phyloP scores from a whole-genome alignment of 2,329 filamentous ascomycete species.

The Amauroascus verrucosus region DNA sequence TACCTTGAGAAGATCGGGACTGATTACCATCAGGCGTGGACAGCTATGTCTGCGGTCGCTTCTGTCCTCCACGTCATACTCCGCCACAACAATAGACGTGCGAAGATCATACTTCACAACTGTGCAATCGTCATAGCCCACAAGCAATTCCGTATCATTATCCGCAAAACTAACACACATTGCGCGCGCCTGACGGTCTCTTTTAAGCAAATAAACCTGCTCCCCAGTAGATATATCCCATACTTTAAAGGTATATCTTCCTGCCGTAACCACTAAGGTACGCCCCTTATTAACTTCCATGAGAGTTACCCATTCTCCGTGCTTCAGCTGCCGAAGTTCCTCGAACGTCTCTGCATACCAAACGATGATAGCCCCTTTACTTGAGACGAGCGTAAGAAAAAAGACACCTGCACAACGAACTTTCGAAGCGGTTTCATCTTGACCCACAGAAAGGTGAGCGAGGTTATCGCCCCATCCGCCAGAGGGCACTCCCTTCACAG shows the following conservation, averaged over 20 bases:
- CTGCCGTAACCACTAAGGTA: slow-evolving; percentile 17
- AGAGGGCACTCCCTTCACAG: slow-evolving; percentile 16
- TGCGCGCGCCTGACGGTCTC: slow-evolving; percentile 11
- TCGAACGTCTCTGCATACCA: slow-evolving; percentile 21
- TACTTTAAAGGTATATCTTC: slow-evolving; percentile 16
- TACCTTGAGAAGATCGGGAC: slow-evolving; percentile 14
- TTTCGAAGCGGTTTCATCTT: slow-evolving; percentile 11
- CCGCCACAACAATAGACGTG: not conserved
- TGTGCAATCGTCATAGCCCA: slow-evolving; percentile 10
- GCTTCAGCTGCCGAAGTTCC: slow-evolving; percentile 16
- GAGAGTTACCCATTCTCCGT: slow-evolving; percentile 17
- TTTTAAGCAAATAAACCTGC: slow-evolving; percentile 9
- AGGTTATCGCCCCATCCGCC: slow-evolving; percentile 18
- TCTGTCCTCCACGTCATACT: not conserved
- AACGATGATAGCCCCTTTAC: slow-evolving; percentile 17
- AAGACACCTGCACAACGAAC: slow-evolving; percentile 17
- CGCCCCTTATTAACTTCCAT: slow-evolving; percentile 14
- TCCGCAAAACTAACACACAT: slow-evolving; percentile 17
- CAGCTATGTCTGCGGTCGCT: slow-evolving; percentile 3
- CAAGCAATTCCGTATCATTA: slow-evolving; percentile 14
- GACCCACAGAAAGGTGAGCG: slow-evolving; percentile 14
- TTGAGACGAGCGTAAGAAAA: slow-evolving; percentile 20
- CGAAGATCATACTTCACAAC: slow-evolving; percentile 5
- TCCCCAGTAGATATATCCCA: slow-evolving; percentile 17
- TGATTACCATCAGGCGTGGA: slow-evolving; percentile 16